Base-by-base conservation (phyloP, 805 yeast species). In the Candida michaelii region DNA sequence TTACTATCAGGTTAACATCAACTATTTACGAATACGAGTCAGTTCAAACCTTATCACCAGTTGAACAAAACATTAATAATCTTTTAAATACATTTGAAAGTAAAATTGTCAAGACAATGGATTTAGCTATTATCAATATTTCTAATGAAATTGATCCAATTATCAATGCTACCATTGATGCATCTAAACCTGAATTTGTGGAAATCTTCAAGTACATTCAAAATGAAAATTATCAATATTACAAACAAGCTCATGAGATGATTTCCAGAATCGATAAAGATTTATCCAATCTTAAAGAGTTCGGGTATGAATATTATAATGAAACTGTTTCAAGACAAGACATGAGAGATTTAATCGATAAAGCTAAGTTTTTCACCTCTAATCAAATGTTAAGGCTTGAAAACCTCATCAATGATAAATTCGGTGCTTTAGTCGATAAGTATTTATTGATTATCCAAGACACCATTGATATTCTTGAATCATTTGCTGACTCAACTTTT, bases 401-500 rank as follows among this genome's bases (percentile, higher is more conserved):
- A 39, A 45, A 41, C 1, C 30, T 43, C 23, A 50, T 70, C 27
- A 56, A 54, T 36, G 56, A 52, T 3, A 53, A 49, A 8, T 71
- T 67, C 43, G 58, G 53, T 15, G 24, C 42, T 7, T 42, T 71
- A 10, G 46, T 66, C 31, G 54, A 48, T 9, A 46, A 54, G 30
- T 71, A 70, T 49, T 67, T 62, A 39, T 43, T 44, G 13, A 56
- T 53, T 3, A 50, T 63, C 16, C 76, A 71, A 44, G 61, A 60
- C 21, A 73, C 82, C 27, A 71, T 84, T 40, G 90, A 85, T 48
- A 73, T 82, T 0, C 74, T 82, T 56, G 90, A 85, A 58, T 85
- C 85, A 47, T 85, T 85, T 69, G 81, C 83, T 5, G 89, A 84
- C 42, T 75, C 79, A 5, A 72, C 85, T 21, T 71, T 84, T 42